A percentile compares a stretch with the other conserved stretches of the same genome.
Evolutionary conservation across 2,329 filamentous ascomycete species (phyloP).

Genomic region (Fusarium mangiferae): DNA sequence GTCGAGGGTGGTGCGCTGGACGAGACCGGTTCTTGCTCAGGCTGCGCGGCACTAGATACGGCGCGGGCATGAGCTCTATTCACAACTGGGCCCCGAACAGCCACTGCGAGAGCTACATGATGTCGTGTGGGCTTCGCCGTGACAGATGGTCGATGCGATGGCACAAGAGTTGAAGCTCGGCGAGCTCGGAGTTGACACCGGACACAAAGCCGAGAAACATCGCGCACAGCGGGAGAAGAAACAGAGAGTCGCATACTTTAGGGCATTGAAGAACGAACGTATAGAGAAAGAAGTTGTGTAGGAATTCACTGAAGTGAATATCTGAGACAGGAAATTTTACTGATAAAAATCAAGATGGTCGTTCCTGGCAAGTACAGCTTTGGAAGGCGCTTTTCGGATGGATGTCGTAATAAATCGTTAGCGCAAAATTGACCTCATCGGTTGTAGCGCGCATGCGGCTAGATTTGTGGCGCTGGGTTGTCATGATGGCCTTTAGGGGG

Average conservation of each 20-base stretch:
- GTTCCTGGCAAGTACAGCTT: conserved; percentile 1
- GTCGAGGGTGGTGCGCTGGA: conserved; percentile 53
- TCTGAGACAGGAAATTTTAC: background rate
- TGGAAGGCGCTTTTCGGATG: conserved; percentile 6
- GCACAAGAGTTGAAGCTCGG: conserved; percentile 38
- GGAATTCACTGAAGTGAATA: background rate
- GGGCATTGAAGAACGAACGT: background rate
- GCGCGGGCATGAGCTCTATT: conserved; percentile 14
- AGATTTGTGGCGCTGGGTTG: background rate
- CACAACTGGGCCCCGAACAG: background rate
- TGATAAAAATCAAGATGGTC: background rate
- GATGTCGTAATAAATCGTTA: conserved; percentile 34
- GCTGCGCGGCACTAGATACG: conserved; percentile 25
- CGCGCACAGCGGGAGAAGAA: conserved; percentile 40
- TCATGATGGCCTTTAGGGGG: conserved; percentile 10
- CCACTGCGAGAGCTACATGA: conserved; percentile 4
- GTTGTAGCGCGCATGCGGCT: conserved; percentile 8
- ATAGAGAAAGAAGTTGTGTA: background rate
- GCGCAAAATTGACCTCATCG: conserved; percentile 10
- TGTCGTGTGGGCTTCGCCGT: conserved; percentile 3
- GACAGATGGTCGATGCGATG: conserved; percentile 26
- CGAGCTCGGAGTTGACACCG: conserved; percentile 48
- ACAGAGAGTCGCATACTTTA: conserved; percentile 42
- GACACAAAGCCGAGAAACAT: conserved; percentile 48
- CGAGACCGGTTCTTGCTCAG: conserved; percentile 6